Evolutionary conservation across 2,329 filamentous ascomycete species (phyloP).

Genomic region (Exophiala lecanii-corni): DNA sequence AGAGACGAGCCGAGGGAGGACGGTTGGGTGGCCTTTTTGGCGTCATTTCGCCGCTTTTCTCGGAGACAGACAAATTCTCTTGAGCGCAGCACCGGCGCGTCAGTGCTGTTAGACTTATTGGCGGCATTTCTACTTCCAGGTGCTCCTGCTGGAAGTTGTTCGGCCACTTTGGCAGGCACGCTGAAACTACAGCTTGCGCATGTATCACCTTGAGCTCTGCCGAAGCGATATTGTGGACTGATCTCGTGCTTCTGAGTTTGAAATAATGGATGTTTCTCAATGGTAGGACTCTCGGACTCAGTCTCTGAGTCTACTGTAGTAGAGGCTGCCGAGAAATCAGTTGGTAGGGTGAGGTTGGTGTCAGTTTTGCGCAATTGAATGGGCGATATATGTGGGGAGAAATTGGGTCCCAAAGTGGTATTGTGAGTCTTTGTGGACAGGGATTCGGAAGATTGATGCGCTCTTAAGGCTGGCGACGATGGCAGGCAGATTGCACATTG

Average conservation of each 20-base stretch:
- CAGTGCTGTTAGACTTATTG: constrained; percentile 42
- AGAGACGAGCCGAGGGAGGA: constrained; percentile 20
- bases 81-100: constrained; percentile 53
- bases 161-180: constrained; percentile 51
- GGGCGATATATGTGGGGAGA: too few species aligned
- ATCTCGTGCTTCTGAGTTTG: constrained; percentile 15
- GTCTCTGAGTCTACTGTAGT: constrained; percentile 25
- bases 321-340: constrained; percentile 28
- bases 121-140: constrained; percentile 46
- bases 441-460: constrained; percentile 32
- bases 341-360: constrained; percentile 26
- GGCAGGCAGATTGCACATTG: constrained; percentile 51
- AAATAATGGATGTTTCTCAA: constrained; percentile 51
- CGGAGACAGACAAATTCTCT: constrained; percentile 50
- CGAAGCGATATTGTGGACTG: constrained; percentile 29
- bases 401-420: constrained; percentile 9
- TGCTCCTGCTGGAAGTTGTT: constrained; percentile 49
- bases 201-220: constrained; percentile 45
- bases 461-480: constrained; percentile 37
- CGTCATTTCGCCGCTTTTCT: constrained; percentile 18
- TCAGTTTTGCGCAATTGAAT: constrained; percentile 21
- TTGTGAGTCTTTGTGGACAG: constrained; percentile 18
- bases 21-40: constrained; percentile 35
- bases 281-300: constrained; percentile 29
- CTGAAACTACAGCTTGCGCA: constrained; percentile 56